Base-by-base conservation (phyloP, 2,329 filamentous ascomycete species). In the Fusarium mundagurra region DNA sequence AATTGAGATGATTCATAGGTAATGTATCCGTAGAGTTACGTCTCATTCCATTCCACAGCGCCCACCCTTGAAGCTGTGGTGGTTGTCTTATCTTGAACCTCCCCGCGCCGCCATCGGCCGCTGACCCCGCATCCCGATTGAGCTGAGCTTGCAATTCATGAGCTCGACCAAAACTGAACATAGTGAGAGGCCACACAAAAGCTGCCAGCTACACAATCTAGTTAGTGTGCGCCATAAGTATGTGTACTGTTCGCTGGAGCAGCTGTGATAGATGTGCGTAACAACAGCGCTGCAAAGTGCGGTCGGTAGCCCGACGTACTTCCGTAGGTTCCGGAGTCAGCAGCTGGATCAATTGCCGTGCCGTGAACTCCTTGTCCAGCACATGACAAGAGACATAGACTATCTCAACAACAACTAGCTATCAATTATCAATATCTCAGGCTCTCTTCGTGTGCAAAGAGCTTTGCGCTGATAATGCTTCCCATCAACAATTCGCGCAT, bases 391-490 rank as follows among this genome's bases (percentile, higher is more conserved):
- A 34, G 16, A 24, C 11, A 13, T 9, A 13, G 5, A 3, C 10
- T 13, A 50, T 14, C 29, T 33, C 10, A n/a, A 13, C 12, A 20
- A 20, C 18, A 20, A 11, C 36, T 38, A 6, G 36, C 10, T 38
- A 10, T 38, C 36, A 20, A 20, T 11, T 13, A 12, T 22, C 9
- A 29, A 29, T 0, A 6, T 9, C 8, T 33, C 29, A 10, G 3
- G 16, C 12, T 18, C 29, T 0, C 7, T 33, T 13, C 6, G 11
- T 18, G 10, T 33, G 0, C 2, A 33, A 5, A 5, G 4, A 14
- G 0, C 14, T 33, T 33, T 33, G 0, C 8, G 11, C 2, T 50
- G 16, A 14, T 22, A 2, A 33, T 18, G 11, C 8, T 24, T 24
- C 12, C 12, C 22, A 0, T 34, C 3, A 6, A 8, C 10, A 4